Base-by-base conservation (phyloP, 2,329 filamentous ascomycete genomes). In the Hypomyces rosellus region DNA sequence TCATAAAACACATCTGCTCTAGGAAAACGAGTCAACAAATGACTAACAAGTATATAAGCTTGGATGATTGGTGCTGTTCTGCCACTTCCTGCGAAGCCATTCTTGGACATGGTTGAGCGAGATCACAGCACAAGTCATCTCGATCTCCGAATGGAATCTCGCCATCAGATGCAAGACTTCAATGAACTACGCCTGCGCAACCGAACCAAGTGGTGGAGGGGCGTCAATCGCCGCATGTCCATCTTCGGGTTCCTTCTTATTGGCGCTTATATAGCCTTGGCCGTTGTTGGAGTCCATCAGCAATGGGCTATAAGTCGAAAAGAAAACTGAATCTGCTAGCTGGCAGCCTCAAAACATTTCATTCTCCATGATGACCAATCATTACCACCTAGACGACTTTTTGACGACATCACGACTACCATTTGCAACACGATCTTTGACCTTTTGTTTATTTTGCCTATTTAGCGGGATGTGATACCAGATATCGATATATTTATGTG, bases 1-100 rank as follows among this genome's bases (percentile, higher is more conserved):
- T 9, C 40, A n/a, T 36, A 18, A n/a, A n/a, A 4, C 5, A 25
- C 12, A 12, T 13, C 11, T 25, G 13, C 20, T 43, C 40, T 12
- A 14, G 9, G 25, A 30, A 30, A 30, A 30, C 25, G 9, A 7
- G 9, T 7, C 25, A 30, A 30, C 9, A 12, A 1, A 11, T n/a
- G 3, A 38, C 54, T 58, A 54, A 63, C 54, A 45, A 38, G 11
- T 46, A 16, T 37, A 41, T 48, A 45, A 85, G 86, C 85, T 49
- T 95, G 89, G 89, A 87, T 92, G 71, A 74, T 89, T 55, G 89
- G 85, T 2, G 80, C 88, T 1, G 76, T 91, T 48, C 72, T 93
- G 12, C 87, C 88, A 1, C 68, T 95, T 6, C 87, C 87, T 9
- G 71, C 72, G 1, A 76, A 77, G 49, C 78, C 82, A 8, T 68